Evolutionary conservation across 306 rosid genomes (phyloP).

Genomic region (Carpinus viminea): DNA sequence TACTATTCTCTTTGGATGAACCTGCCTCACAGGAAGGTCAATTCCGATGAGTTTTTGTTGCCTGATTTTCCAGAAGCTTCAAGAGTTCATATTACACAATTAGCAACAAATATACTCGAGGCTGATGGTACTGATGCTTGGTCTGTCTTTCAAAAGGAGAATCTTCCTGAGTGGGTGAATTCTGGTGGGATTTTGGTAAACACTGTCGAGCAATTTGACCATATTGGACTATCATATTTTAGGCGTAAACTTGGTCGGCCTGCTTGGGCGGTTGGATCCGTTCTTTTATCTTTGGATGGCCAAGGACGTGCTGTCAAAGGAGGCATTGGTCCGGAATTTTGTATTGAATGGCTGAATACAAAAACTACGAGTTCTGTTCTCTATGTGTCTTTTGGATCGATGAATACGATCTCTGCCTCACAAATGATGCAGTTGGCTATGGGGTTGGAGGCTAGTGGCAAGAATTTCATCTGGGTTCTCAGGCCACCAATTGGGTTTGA

Average conservation of each 20-base stretch:
- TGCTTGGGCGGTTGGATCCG: constrained; percentile 60
- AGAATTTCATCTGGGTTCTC: constrained; percentile 63
- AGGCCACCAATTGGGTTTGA: constrained; percentile 65
- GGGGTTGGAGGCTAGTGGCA: constrained; percentile 48
- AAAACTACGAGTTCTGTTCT: constrained; percentile 56
- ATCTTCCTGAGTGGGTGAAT: constrained; percentile 42
- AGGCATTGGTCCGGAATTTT: constrained; percentile 13
- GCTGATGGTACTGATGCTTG: constrained; percentile 57
- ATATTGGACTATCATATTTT: constrained; percentile 46
- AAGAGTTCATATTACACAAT: constrained; percentile 44
- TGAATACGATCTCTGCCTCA: constrained; percentile 53
- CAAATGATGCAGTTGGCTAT: constrained; percentile 62
- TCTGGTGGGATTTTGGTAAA: constrained; percentile 59
- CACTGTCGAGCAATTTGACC: constrained; percentile 51
- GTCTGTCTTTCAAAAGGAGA: constrained; percentile 37
- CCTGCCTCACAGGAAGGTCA: constrained; percentile 47
- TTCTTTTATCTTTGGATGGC: constrained; percentile 37
- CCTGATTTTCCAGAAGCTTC: constrained; percentile 64
- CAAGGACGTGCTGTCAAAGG: constrained; percentile 45
- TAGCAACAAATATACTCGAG: constrained; percentile 38
- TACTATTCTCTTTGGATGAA: constrained; percentile 63
- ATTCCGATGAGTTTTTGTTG: constrained; percentile 29
- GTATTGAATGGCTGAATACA: constrained; percentile 49
- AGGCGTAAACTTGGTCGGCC: constrained; percentile 27
- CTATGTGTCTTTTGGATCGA: constrained; percentile 64